Percentiles rank a stretch among this genome's conserved stretches.
phyloP scores from a whole-genome alignment of 2,329 filamentous ascomycete species.

The Cladophialophora yegresii region DNA sequence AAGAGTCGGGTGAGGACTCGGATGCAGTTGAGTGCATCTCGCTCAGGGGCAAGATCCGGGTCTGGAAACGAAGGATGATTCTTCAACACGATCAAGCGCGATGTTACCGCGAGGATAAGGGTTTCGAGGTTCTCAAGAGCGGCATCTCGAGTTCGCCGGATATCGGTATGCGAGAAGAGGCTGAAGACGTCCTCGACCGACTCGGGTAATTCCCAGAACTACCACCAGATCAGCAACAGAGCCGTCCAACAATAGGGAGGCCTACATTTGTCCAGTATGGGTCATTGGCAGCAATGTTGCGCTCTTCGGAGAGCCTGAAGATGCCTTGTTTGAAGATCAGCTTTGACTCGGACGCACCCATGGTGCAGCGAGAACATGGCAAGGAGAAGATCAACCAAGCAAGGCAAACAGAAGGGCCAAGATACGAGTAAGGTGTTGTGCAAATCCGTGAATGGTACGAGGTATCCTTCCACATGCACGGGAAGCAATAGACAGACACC shows the following conservation, averaged over 20 bases:
- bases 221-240: slow-evolving; percentile 34
- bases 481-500: neutral
- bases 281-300: slow-evolving; percentile 82
- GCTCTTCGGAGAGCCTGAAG: slow-evolving; percentile 91
- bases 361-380: slow-evolving; percentile 47
- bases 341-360: slow-evolving; percentile 99
- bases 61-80: slow-evolving; percentile 91
- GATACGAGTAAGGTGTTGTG: neutral
- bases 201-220: slow-evolving; percentile 98
- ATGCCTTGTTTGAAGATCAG: slow-evolving; percentile 98
- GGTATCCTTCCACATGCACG: neutral
- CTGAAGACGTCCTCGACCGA: slow-evolving; percentile 96
- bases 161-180: slow-evolving; percentile 84
- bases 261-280: slow-evolving; percentile 88
- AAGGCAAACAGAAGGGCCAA: neutral
- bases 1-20: slow-evolving; percentile 84
- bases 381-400: neutral
- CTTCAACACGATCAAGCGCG: slow-evolving; percentile 75
- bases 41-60: slow-evolving; percentile 75
- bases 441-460: neutral
- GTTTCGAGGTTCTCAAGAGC: slow-evolving; percentile 88
- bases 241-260: slow-evolving; percentile 32
- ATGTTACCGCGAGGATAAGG: slow-evolving; percentile 78
- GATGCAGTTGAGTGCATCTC: slow-evolving; percentile 92
- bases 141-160: slow-evolving; percentile 81